These are phyloP conservation scores for Aotearoamyces nothofagi DNA, from an alignment of 2,329 filamentous ascomycete genomes.

Conservation along the genomic window DNA sequence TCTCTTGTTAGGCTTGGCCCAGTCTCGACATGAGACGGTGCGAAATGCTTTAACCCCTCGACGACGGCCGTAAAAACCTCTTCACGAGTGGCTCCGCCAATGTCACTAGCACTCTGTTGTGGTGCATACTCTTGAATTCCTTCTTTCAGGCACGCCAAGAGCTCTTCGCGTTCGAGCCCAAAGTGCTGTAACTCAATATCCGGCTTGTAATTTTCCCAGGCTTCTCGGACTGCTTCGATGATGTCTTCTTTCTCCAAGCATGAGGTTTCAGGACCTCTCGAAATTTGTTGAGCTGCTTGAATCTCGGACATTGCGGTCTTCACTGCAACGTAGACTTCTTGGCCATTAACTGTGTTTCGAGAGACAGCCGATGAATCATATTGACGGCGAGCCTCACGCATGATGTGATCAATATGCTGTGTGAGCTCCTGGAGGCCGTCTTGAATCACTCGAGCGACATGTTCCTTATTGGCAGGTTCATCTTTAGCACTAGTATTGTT, in stretches of 20 bases:
- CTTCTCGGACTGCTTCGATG: conserved; percentile 72
- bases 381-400: conserved; percentile 60
- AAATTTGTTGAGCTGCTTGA: conserved; percentile 37
- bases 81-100: conserved; percentile 55
- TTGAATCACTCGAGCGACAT: conserved; percentile 64
- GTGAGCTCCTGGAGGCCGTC: conserved; percentile 71
- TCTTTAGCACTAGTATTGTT: conserved; percentile 23
- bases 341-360: conserved; percentile 54
- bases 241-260: conserved; percentile 68
- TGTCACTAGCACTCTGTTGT: conserved; percentile 22
- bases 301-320: conserved; percentile 52
- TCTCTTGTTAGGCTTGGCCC: conserved; percentile 60
- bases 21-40: conserved; percentile 55
- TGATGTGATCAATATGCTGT: conserved; percentile 65
- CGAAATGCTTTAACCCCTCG: conserved; percentile 72
- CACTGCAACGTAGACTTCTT: conserved; percentile 76
- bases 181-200: conserved; percentile 85
- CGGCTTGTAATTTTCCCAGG: conserved; percentile 88
- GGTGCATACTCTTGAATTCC: conserved; percentile 62
- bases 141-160: conserved; percentile 73
- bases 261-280: conserved; percentile 31
- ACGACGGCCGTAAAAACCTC: conserved; percentile 76
- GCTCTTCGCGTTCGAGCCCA: conserved; percentile 79
- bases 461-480: conserved; percentile 43
- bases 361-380: conserved; percentile 49